These are phyloP conservation scores for Dichomitus squalens DNA, from an alignment of 1,284 basidiomycete genomes.

Conservation along the genomic window DNA sequence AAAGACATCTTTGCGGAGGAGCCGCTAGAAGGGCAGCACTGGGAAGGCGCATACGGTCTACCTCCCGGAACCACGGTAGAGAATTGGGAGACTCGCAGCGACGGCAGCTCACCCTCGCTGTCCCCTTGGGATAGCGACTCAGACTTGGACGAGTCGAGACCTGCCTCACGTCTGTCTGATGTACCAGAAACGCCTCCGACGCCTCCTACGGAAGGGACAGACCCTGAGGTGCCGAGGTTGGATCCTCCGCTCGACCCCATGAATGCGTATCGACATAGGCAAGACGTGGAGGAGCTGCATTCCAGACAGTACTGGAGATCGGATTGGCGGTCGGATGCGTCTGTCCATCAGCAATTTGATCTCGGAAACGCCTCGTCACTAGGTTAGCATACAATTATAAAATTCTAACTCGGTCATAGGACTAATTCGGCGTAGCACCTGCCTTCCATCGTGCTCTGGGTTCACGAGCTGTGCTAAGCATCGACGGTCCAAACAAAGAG, in stretches of 20 bases:
- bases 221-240: not conserved
- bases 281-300: conserved; percentile 59
- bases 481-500: conserved; percentile 36
- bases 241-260: conserved; percentile 5
- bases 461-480: conserved; percentile 28
- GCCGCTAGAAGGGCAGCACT: conserved; percentile 78
- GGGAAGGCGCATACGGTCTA: conserved; percentile 63
- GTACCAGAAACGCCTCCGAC: conserved; percentile 36
- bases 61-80: conserved; percentile 44
- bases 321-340: conserved; percentile 54
- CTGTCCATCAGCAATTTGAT: conserved; percentile 50
- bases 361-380: conserved; percentile 70
- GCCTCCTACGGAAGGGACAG: not conserved
- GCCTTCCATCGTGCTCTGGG: conserved; percentile 42
- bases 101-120: conserved; percentile 50
- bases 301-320: conserved; percentile 70
- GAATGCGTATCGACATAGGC: conserved; percentile 43
- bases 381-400: conserved; percentile 39
- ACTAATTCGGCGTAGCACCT: conserved; percentile 31
- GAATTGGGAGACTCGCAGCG: conserved; percentile 43
- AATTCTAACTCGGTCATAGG: not conserved
- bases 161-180: conserved; percentile 48
- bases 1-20: conserved; percentile 75
- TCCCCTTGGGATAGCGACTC: conserved; percentile 48
- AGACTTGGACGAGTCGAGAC: conserved; percentile 46